Percentiles rank a stretch among this genome's conserved stretches.
Evolutionary conservation across 768 basidiomycete species (phyloP).

Genomic region (Pleurotus pulmonarius): DNA sequence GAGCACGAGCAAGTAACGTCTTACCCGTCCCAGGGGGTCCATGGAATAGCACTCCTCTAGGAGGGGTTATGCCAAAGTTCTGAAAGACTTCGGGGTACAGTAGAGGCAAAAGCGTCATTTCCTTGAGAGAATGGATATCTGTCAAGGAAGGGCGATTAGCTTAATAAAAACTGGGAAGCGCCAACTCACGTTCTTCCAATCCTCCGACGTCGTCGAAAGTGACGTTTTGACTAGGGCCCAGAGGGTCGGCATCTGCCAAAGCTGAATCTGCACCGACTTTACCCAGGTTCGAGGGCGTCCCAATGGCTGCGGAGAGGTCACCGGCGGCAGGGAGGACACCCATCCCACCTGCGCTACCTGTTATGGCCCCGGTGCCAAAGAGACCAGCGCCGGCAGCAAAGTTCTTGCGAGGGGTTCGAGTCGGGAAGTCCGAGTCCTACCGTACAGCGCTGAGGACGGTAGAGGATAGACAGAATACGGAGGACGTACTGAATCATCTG

Average conservation of each 20-base stretch:
- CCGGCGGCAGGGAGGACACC: slow-evolving; percentile 33
- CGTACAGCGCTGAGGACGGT: background rate
- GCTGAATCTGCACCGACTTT: slow-evolving; percentile 65
- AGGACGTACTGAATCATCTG: slow-evolving; percentile 61
- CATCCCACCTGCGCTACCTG: slow-evolving; percentile 49
- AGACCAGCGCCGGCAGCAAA: slow-evolving; percentile 48
- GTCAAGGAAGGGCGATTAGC: background rate
- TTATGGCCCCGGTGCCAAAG: slow-evolving; percentile 44
- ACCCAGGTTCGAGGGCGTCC: slow-evolving; percentile 82
- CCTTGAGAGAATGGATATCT: slow-evolving; percentile 97
- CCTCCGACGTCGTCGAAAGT: slow-evolving; percentile 98
- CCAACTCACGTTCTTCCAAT: slow-evolving; percentile 79
- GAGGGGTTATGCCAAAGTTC: slow-evolving; percentile 89
- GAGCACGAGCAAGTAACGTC: slow-evolving; percentile 88
- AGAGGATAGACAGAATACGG: background rate
- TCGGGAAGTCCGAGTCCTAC: slow-evolving; percentile 70
- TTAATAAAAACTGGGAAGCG: slow-evolving; percentile 3
- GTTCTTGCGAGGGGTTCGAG: slow-evolving; percentile 67
- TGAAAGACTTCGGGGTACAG: slow-evolving; percentile 97
- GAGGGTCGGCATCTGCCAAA: slow-evolving; percentile 91
- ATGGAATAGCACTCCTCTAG: slow-evolving; percentile 94
- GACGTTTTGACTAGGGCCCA: slow-evolving; percentile 89
- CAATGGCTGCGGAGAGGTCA: slow-evolving; percentile 65
- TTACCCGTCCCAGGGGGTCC: slow-evolving; percentile 99
- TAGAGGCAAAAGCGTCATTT: slow-evolving; percentile 95